Evolutionary conservation across 352 stramenopile species (phyloP), one percentile per base, ranked within the genome.

Genomic region (Pythium oligandrum): DNA sequence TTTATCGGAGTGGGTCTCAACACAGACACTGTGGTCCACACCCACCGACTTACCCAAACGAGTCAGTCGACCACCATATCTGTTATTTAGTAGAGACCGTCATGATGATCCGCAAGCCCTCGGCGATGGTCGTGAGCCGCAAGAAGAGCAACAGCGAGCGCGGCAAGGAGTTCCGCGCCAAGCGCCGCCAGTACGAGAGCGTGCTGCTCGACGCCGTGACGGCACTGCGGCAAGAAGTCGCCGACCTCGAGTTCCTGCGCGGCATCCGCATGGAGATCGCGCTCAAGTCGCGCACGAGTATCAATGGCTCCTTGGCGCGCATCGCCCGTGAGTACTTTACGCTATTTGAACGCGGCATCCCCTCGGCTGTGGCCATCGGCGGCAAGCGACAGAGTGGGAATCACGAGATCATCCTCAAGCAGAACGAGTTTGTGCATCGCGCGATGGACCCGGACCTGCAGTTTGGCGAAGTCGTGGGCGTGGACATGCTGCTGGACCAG

Each of bases 61-160:
- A 26, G 17, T 26, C 17, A 26, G 17, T 26, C 17, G 17, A 26
- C 17, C 17, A 26, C 17, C 17, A 26, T 26, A 26, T 26, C 17
- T 26, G 17, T 26, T 26, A 26, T 26, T 26, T 26, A 26, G 17
- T 26, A 26, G 17, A 26, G 17, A 26, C 17, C 17, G 17, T 26
- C 17, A 26, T 26, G 17, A 26, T 26, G 17, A 26, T 26, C 17
- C 17, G 17, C 17, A 26, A 26, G 17, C 17, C 17, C 17, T 26
- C 17, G 17, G 17, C 17, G 17, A 26, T 26, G 17, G 17, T 43
- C 38, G 42, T 26, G 17, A 36, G 34, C n/a, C 53, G 55, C 3
- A 53, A 54, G 59, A 88, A 81, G 55, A 79, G 60, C n/a, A 88
- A 88, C 63, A 86, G 75, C 52, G 78, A 86, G 50, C 78, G 78